phyloP scores from a whole-genome alignment of 108 stramenopile species.

The Nitzschia sp. region DNA sequence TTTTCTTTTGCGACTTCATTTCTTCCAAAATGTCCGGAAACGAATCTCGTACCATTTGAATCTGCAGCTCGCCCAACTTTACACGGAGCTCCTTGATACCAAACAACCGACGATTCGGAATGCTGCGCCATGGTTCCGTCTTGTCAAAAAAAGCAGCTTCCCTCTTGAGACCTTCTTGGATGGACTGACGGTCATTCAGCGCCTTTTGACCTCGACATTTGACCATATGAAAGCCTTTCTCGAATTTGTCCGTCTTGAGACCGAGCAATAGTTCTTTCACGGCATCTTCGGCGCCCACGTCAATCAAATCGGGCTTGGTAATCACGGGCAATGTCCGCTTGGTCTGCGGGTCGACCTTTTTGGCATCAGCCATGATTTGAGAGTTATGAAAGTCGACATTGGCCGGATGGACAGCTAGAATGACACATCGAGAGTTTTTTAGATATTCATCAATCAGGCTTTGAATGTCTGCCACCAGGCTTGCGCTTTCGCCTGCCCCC shows the following conservation, averaged over 20 bases:
- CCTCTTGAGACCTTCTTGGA: slow-evolving; percentile 55
- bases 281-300: slow-evolving; percentile 49
- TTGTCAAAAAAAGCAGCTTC: no score
- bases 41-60: no score
- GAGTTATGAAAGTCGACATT: slow-evolving; percentile 89
- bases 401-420: slow-evolving; percentile 79
- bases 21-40: no score
- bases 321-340: slow-evolving; percentile 81
- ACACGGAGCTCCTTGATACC: no score
- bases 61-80: no score
- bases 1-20: no score
- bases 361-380: slow-evolving; percentile 68
- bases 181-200: slow-evolving; percentile 39
- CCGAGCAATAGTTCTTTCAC: slow-evolving; percentile 53
- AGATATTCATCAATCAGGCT: slow-evolving; percentile 70
- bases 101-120: no score
- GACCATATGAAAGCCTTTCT: slow-evolving; percentile 59
- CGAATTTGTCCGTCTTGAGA: slow-evolving; percentile 29
- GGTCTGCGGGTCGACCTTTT: slow-evolving; percentile 60
- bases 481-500: slow-evolving; percentile 51
- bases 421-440: slow-evolving; percentile 62
- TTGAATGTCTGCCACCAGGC: slow-evolving; percentile 59
- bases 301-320: slow-evolving; percentile 89
- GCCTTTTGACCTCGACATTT: slow-evolving; percentile 69
- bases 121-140: no score